Evolutionary conservation across 371 early-diverging fungal genomes (phyloP).

Genomic region (Rhizopus delemar): DNA sequence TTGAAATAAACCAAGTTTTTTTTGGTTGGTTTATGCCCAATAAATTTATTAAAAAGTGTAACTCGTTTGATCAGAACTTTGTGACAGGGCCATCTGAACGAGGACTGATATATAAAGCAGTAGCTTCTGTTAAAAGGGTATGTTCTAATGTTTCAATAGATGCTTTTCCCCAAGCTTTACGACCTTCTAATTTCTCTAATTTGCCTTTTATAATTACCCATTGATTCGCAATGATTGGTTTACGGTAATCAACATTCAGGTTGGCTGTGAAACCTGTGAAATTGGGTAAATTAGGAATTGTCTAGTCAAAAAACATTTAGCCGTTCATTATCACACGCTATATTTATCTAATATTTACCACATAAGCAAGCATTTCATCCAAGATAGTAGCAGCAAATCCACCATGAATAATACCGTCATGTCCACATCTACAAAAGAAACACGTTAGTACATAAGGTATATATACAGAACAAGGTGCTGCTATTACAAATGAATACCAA

Average conservation of each 20-base stretch:
- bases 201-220: conserved; percentile 66
- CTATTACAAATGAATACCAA: conserved; percentile 46
- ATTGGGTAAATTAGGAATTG: conserved; percentile 61
- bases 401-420: conserved; percentile 73
- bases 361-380: conserved; percentile 61
- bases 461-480: conserved; percentile 5
- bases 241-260: conserved; percentile 72
- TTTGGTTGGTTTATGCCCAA: no score
- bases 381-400: conserved; percentile 71
- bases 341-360: conserved; percentile 36
- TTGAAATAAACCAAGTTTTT: no score
- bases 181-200: conserved; percentile 63
- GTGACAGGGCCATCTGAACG: conserved; percentile 32
- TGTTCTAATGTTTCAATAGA: conserved; percentile 59
- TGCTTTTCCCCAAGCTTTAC: conserved; percentile 72
- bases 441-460: conserved; percentile 24
- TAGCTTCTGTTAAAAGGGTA: conserved; percentile 63
- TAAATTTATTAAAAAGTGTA: background rate
- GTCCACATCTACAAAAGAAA: conserved; percentile 51
- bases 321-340: background rate
- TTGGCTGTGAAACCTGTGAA: conserved; percentile 77
- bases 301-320: conserved; percentile 24
- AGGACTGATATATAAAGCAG: conserved; percentile 69
- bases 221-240: conserved; percentile 68
- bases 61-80: conserved; percentile 11